A percentile compares a stretch with the other conserved stretches of the same genome.
Evolutionary conservation across 495 filamentous ascomycete species (phyloP).

Genomic region (Massariosphaeria phaeospora): DNA sequence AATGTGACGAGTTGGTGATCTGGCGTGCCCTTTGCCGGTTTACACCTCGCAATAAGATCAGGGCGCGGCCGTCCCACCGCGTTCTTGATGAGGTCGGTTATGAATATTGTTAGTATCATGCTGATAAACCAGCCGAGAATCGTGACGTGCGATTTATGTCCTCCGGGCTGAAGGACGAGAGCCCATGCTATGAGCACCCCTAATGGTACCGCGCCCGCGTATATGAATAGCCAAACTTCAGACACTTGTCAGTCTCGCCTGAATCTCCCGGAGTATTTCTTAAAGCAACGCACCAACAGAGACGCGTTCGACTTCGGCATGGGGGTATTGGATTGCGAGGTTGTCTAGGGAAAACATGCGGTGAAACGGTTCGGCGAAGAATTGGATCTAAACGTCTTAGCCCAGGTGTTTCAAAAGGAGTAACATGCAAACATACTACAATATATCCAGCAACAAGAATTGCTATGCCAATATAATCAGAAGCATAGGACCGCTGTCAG

Average conservation of each 20-base stretch:
- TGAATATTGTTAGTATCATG: constrained; percentile 69
- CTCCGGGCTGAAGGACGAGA: constrained; percentile 51
- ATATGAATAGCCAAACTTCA: constrained; percentile 66
- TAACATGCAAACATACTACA: constrained; percentile 47
- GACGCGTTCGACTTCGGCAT: constrained; percentile 80
- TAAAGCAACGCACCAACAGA: constrained; percentile 56
- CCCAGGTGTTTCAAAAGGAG: not conserved
- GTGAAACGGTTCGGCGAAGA: constrained; percentile 80
- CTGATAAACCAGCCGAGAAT: constrained; percentile 69
- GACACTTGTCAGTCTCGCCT: not conserved
- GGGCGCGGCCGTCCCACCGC: constrained; percentile 83
- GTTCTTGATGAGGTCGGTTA: constrained; percentile 90
- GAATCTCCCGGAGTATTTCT: not conserved
- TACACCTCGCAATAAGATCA: constrained; percentile 84
- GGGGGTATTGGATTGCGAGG: constrained; percentile 75
- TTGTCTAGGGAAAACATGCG: constrained; percentile 80
- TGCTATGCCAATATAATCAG: constrained; percentile 78
- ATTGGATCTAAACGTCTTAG: constrained; percentile 51
- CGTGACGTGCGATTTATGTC: constrained; percentile 82
- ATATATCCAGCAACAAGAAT: constrained; percentile 63
- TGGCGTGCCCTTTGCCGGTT: constrained; percentile 58
- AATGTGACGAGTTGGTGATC: constrained; percentile 63
- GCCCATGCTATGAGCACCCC: constrained; percentile 61
- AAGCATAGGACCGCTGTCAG: constrained; percentile 69
- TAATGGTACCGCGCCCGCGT: constrained; percentile 68